Evolutionary conservation across 129 eudicot genomes (phyloP).

Genomic region (Heracleum sosnowskyi): DNA sequence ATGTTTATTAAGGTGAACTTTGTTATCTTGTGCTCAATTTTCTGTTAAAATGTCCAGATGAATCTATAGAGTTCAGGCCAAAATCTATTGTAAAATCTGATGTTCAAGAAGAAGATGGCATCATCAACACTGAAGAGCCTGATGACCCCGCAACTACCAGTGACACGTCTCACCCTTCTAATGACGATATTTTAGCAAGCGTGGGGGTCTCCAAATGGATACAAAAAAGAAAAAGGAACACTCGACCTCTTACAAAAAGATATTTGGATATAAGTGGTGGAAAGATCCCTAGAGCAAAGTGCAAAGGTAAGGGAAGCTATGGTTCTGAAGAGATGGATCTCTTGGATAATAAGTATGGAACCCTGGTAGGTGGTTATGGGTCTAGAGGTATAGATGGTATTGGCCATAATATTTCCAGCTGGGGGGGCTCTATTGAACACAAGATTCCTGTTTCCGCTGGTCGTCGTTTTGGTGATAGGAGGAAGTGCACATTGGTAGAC

Average conservation of each 20-base stretch:
- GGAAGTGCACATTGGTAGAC: constrained; percentile 49
- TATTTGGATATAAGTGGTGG: constrained; percentile 26
- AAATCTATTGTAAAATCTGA: constrained; percentile 51
- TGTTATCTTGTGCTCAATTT: not conserved
- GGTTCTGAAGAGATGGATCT: constrained; percentile 22
- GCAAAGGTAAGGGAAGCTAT: constrained; percentile 23
- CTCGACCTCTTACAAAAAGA: constrained; percentile 41
- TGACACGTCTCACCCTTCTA: constrained; percentile 30
- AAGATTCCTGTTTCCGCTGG: constrained; percentile 32
- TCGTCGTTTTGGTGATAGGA: constrained; percentile 31
- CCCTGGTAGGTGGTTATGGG: constrained; percentile 21
- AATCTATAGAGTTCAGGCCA: constrained; percentile 54
- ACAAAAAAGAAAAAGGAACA: constrained; percentile 76
- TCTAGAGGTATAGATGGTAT: constrained; percentile 24
- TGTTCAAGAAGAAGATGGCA: constrained; percentile 40
- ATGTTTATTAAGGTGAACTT: not conserved
- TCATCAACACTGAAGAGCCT: constrained; percentile 44
- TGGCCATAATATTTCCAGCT: constrained; percentile 15
- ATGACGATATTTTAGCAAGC: constrained; percentile 29
- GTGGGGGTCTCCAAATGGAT: constrained; percentile 73
- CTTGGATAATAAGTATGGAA: constrained; percentile 23
- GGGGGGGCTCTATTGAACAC: constrained; percentile 42
- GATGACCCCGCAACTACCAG: constrained; percentile 42
- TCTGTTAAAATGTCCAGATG: constrained; percentile 39
- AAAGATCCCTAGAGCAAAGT: constrained; percentile 22